These are phyloP conservation scores for Prillingera fragicola DNA, from an alignment of 1,284 basidiomycete species.

Conservation along the genomic window DNA sequence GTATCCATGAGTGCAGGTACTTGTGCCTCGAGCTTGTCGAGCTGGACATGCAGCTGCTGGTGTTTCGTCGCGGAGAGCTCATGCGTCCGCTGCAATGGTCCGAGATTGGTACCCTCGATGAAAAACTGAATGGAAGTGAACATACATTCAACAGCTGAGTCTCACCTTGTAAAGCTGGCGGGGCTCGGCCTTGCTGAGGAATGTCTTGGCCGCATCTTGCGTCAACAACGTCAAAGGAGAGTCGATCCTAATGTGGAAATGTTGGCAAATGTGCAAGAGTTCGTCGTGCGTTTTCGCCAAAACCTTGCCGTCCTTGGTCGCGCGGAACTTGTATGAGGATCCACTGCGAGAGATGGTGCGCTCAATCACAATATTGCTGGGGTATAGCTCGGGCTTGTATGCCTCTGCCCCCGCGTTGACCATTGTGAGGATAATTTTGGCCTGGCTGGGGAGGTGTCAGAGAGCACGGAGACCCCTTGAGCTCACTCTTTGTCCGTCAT, in stretches of 20 bases:
- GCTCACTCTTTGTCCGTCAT: conserved; percentile 73
- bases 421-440: conserved; percentile 73
- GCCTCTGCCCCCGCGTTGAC: conserved; percentile 88
- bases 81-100: conserved; percentile 74
- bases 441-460: conserved; percentile 49
- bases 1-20: conserved; percentile 39
- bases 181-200: conserved; percentile 75
- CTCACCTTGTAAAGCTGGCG: conserved; percentile 83
- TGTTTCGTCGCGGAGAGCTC: conserved; percentile 72
- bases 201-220: conserved; percentile 78
- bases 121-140: conserved; percentile 70
- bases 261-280: conserved; percentile 78
- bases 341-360: conserved; percentile 75
- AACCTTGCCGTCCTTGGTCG: conserved; percentile 57
- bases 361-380: conserved; percentile 76
- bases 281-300: conserved; percentile 80
- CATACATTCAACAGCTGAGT: background rate
- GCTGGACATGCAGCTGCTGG: conserved; percentile 18
- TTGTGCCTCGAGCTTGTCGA: conserved; percentile 4
- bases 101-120: conserved; percentile 85
- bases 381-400: conserved; percentile 74
- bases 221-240: conserved; percentile 94
- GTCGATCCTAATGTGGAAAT: conserved; percentile 89
- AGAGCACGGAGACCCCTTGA: background rate
- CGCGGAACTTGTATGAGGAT: conserved; percentile 78